Base-by-base conservation (phyloP, 1,284 basidiomycete species). In the Malassezia brasiliensis region DNA sequence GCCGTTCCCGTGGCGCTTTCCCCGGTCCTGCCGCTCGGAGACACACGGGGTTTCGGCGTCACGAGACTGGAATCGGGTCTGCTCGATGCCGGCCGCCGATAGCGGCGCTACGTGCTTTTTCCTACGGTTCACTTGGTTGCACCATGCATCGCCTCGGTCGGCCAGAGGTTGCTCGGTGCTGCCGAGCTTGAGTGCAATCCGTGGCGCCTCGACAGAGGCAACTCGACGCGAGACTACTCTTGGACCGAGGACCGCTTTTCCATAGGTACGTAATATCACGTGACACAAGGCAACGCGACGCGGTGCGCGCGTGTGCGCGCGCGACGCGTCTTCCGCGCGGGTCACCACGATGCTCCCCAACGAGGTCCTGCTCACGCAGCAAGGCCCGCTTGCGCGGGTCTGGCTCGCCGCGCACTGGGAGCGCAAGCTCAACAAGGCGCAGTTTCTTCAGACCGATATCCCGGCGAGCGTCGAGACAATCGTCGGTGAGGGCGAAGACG, bases 361-460 rank as follows among this genome's bases (percentile, higher is more conserved):
- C 59, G 90, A 94, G 75, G 84, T 87, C 44, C 88, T 94, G 76
- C 81, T 94, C 62, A 88, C 88, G 50, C 87, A 90, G 73, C 85
- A 89, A 57, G 93, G 93, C 47, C 88, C 91, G 8, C 80, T 98
- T 35, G 91, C 89, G 40, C 89, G 87, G 78, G 89, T 98, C 79
- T 98, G 93, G 93, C 85, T 96, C 49, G 93, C 93, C 22, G 93
- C 94, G 1, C 93, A 96, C 79, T 91, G 93, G 84, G 90, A 96
- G 77, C 84, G 90, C 69, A 96, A 96, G 79, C 83, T 98, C 67
- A 90, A 88, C 70, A 98, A 98, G 77, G 84, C 86, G 31, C 88
- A 93, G 75, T 88, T 91, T 0, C 78, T 96, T 1, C 87, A 90
- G 70, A 90, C 91, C 0, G 88, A 93, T 76, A 93, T 98, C 54